phyloP scores from a whole-genome alignment of 305 asterid genomes.

The Lippia alba region DNA sequence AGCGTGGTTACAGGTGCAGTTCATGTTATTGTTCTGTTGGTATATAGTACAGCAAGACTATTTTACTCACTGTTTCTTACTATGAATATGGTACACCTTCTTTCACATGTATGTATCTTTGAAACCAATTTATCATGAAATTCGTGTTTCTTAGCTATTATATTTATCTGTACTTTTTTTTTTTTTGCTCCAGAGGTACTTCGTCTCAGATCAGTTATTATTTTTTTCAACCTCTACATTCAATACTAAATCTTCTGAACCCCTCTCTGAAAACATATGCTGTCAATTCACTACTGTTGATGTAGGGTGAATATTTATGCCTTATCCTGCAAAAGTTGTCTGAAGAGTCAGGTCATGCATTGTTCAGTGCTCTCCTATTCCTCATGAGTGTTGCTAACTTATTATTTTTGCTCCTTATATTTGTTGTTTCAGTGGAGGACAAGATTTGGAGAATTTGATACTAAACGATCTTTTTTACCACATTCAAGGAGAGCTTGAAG shows the following conservation, averaged over 20 bases:
- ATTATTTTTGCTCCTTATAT: slow-evolving; percentile 8
- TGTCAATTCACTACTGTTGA: background rate
- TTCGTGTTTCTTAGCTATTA: slow-evolving; percentile 12
- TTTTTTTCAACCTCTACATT: background rate
- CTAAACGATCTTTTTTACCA: slow-evolving; percentile 86
- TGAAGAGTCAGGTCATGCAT: slow-evolving; percentile 14
- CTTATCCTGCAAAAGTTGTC: slow-evolving; percentile 6
- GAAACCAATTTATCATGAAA: background rate
- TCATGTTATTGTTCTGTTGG: slow-evolving; percentile 26
- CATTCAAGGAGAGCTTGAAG: slow-evolving; percentile 94
- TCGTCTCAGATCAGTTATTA: slow-evolving; percentile 15
- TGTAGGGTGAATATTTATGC: background rate
- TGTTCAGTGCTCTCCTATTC: slow-evolving; percentile 14
- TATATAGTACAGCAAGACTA: background rate
- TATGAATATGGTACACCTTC: background rate
- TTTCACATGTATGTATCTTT: background rate
- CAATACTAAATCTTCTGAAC: slow-evolving; percentile 1
- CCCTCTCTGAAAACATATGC: slow-evolving; percentile 14
- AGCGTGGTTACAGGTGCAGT: slow-evolving; percentile 80
- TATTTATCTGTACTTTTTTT: background rate
- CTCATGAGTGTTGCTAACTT: slow-evolving; percentile 13
- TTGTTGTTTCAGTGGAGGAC: slow-evolving; percentile 69
- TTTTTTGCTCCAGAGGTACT: background rate
- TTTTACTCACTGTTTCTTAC: slow-evolving; percentile 20
- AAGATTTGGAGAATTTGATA: slow-evolving; percentile 70